Evolutionary conservation across 2,329 filamentous ascomycete species (phyloP).

Genomic region (Ustilaginoidea virens): DNA sequence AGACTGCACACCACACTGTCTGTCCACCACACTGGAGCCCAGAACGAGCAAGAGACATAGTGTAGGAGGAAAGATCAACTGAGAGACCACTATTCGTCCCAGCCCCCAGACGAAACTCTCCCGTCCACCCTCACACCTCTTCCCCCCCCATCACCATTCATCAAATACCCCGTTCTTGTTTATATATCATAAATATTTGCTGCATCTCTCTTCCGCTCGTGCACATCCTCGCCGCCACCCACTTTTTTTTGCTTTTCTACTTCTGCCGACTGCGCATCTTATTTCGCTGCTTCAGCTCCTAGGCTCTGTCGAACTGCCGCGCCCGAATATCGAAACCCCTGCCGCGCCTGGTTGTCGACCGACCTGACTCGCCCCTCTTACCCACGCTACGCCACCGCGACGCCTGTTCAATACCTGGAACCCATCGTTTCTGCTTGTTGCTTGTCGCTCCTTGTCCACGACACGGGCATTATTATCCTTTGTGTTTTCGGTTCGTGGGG

Average conservation of each 20-base stretch:
- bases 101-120: constrained; percentile 8
- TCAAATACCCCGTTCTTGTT: constrained; percentile 2
- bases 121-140: constrained; percentile 4
- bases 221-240: constrained; percentile 2
- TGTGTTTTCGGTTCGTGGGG: constrained; percentile 10
- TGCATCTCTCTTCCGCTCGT: not conserved
- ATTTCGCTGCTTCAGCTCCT: constrained; percentile 1
- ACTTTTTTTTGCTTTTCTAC: not conserved
- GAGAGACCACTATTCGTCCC: constrained; percentile 4
- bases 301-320: constrained; percentile 5
- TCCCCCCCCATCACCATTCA: constrained; percentile 6
- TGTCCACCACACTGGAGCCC: not conserved
- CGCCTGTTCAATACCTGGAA: constrained; percentile 16
- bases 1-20: not conserved
- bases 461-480: no score
- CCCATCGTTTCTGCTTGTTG: constrained; percentile 5
- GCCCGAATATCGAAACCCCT: constrained; percentile 5
- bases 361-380: constrained; percentile 10
- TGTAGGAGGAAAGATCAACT: constrained; percentile 1
- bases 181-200: not conserved
- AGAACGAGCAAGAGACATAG: constrained; percentile 1
- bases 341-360: constrained; percentile 5
- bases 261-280: constrained; percentile 5
- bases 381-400: constrained; percentile 12
- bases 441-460: constrained; percentile 7